Evolutionary conservation across 2,329 filamentous ascomycete genomes (phyloP).

Genomic region (Hirsutella minnesotensis): DNA sequence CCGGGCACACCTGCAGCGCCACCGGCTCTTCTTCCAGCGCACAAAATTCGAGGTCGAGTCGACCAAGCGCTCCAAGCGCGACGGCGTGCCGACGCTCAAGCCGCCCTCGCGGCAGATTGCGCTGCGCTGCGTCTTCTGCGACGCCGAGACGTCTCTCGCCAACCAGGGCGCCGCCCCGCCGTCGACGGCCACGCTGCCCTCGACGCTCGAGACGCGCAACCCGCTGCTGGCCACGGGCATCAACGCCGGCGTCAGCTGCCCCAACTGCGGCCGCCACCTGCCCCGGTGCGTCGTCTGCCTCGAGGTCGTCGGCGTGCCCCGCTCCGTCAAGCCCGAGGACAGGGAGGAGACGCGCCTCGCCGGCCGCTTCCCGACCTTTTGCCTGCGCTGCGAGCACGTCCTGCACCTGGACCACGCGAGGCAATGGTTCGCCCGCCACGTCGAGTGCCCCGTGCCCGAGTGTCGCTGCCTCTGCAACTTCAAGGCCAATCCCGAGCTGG

Average conservation of each 20-base stretch:
- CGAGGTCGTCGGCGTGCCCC: conserved; percentile 52
- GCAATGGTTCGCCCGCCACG: conserved; percentile 53
- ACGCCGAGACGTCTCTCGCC: conserved; percentile 42
- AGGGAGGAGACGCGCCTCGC: conserved; percentile 36
- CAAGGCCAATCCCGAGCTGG: conserved; percentile 46
- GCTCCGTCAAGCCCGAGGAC: conserved; percentile 44
- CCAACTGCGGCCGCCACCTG: conserved; percentile 54
- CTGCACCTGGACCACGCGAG: conserved; percentile 55
- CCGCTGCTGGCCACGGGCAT: conserved; percentile 46
- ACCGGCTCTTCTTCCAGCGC: conserved; percentile 62
- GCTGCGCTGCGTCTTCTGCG: conserved; percentile 68
- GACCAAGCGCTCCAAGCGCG: conserved; percentile 54
- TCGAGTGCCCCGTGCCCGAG: conserved; percentile 57
- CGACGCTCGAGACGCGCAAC: conserved; percentile 28
- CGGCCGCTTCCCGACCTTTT: conserved; percentile 56
- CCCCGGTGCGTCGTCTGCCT: conserved; percentile 58
- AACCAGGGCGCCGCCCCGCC: conserved; percentile 18
- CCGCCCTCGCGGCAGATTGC: conserved; percentile 58
- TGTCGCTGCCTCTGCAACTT: conserved; percentile 55
- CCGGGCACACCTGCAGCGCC: conserved; percentile 58
- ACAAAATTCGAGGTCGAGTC: conserved; percentile 71
- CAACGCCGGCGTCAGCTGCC: conserved; percentile 51
- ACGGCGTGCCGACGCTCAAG: conserved; percentile 50
- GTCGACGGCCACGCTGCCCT: conserved; percentile 7
- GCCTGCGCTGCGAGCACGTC: conserved; percentile 55